phyloP scores from a whole-genome alignment of 139 green algal species.

The Micractinium sp. region DNA sequence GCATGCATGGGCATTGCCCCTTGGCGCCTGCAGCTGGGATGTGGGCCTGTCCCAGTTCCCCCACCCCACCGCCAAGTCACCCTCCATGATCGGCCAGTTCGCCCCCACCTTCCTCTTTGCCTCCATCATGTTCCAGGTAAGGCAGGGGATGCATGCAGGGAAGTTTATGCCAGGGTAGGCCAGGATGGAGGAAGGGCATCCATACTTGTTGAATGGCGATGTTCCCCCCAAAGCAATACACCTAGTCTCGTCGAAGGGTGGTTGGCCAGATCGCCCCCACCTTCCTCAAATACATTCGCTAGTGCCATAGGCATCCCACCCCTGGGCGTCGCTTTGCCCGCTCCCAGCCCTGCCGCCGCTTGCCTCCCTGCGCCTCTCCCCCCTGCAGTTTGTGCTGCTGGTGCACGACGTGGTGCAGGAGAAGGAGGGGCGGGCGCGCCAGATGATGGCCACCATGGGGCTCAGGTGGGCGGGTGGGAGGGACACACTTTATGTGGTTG shows the following conservation, averaged over 20 bases:
- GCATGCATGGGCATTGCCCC: background rate
- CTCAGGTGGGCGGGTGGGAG: conserved; percentile 7
- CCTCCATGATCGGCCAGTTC: conserved; percentile 52
- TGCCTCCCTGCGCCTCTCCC: background rate
- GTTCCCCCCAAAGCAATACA: too few relatives aligned
- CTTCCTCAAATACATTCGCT: too few relatives aligned
- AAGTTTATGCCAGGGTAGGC: too few relatives aligned
- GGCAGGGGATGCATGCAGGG: conserved; percentile 29
- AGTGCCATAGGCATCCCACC: too few relatives aligned
- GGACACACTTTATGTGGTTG: too few relatives aligned
- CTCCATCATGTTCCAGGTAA: conserved; percentile 70
- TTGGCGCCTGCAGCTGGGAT: conserved; percentile 48
- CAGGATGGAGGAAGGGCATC: background rate
- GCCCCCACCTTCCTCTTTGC: conserved; percentile 75
- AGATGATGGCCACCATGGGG: conserved; percentile 42
- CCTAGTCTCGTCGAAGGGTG: too few relatives aligned
- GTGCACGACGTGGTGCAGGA: conserved; percentile 49
- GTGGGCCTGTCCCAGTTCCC: conserved; percentile 57
- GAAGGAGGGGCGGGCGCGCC: conserved; percentile 43
- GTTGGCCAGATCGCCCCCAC: too few relatives aligned
- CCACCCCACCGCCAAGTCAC: conserved; percentile 62
- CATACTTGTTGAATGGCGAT: too few relatives aligned
- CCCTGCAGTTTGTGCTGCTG: conserved; percentile 46
- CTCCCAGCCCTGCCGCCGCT: background rate
- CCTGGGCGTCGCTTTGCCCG: too few relatives aligned